A percentile compares a stretch with the other conserved stretches of the same genome.
phyloP scores from a whole-genome alignment of 495 filamentous ascomycete genomes.

The Trichocladium antarcticum region DNA sequence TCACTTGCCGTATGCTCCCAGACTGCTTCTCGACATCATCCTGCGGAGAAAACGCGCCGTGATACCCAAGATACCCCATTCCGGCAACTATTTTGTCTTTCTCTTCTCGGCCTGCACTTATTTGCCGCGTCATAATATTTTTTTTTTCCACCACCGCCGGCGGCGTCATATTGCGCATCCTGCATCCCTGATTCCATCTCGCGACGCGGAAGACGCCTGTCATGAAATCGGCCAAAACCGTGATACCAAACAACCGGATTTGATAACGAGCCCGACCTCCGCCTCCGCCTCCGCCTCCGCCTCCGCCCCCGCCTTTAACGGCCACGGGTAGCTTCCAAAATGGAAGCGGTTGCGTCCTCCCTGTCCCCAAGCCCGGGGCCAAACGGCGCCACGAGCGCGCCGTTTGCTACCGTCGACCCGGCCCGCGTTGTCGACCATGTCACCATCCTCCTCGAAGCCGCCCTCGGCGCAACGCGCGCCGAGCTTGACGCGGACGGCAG shows the following conservation, averaged over 20 bases:
- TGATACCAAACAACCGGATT: slow-evolving; percentile 3
- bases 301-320: no score
- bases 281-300: no score
- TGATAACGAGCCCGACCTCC: background rate
- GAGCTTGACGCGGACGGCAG: slow-evolving; percentile 75
- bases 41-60: background rate
- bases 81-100: background rate
- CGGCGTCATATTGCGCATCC: background rate
- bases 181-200: background rate
- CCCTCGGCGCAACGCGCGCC: slow-evolving; percentile 66
- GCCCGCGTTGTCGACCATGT: slow-evolving; percentile 65
- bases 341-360: slow-evolving; percentile 39
- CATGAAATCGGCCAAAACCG: slow-evolving; percentile 8
- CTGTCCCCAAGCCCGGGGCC: slow-evolving; percentile 30
- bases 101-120: background rate
- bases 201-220: background rate
- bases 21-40: background rate
- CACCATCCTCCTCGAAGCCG: slow-evolving; percentile 63
- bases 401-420: slow-evolving; percentile 40
- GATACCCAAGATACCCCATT: slow-evolving; percentile 9
- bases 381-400: slow-evolving; percentile 33
- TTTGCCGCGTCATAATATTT: slow-evolving; percentile 5
- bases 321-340: slow-evolving; percentile 18
- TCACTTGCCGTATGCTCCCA: no score
- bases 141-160: background rate